phyloP scores from a whole-genome alignment of 176 grass and related monocot species.

The Bolboschoenus planiculmis region DNA sequence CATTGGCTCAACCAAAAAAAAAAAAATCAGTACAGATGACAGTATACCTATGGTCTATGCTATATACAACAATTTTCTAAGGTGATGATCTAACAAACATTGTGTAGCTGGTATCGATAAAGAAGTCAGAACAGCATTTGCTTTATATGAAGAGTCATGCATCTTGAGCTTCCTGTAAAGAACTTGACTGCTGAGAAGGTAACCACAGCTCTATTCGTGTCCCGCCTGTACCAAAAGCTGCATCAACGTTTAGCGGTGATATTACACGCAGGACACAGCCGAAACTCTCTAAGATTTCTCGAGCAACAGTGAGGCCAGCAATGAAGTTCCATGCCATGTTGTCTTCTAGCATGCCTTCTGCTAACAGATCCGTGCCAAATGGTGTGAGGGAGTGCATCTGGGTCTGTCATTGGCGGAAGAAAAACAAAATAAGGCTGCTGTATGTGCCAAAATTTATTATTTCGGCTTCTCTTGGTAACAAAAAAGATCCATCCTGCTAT shows the following conservation, averaged over 20 bases:
- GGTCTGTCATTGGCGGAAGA: constrained; percentile 31
- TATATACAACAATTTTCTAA: constrained; percentile 7
- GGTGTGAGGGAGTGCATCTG: constrained; percentile 62
- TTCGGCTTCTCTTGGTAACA: neutral
- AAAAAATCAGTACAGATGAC: neutral
- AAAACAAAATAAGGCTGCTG: neutral
- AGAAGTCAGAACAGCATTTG: neutral
- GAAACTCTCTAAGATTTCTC: constrained; percentile 61
- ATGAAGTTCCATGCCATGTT: constrained; percentile 81
- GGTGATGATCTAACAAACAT: neutral
- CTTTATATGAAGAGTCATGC: neutral
- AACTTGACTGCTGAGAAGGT: constrained; percentile 37
- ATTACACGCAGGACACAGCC: constrained; percentile 69
- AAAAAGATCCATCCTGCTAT: neutral
- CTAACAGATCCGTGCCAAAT: constrained; percentile 53
- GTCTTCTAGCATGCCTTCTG: constrained; percentile 56
- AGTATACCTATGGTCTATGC: neutral
- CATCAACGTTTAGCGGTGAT: constrained; percentile 43
- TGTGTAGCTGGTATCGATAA: neutral
- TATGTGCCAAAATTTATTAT: neutral
- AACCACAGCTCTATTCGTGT: constrained; percentile 72
- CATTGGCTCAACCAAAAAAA: neutral
- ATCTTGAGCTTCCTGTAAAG: neutral
- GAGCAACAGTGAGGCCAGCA: constrained; percentile 57
- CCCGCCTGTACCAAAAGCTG: constrained; percentile 41